These are phyloP conservation scores for Opeltia flavorubescens DNA, from an alignment of 495 filamentous ascomycete species.

Conservation along the genomic window DNA sequence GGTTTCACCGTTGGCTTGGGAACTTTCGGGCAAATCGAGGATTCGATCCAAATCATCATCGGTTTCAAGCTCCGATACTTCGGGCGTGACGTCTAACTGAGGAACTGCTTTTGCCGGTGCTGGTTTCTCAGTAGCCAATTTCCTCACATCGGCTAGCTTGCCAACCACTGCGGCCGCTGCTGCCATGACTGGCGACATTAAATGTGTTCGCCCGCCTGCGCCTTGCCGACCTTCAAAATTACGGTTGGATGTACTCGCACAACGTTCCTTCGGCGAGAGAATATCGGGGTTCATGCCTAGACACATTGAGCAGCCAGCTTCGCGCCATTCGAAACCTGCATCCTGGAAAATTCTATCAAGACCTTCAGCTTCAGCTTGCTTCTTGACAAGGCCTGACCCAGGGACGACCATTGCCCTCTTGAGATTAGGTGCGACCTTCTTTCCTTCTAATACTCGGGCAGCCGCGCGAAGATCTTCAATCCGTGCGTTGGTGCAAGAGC, in stretches of 20 bases:
- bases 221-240: conserved; percentile 98
- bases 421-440: conserved; percentile 71
- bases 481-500: conserved; percentile 92
- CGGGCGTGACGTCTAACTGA: conserved; percentile 41
- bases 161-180: conserved; percentile 81
- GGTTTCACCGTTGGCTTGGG: conserved; percentile 45
- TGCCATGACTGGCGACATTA: conserved; percentile 96
- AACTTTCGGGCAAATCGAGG: conserved; percentile 61
- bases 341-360: conserved; percentile 85
- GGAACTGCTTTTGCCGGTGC: conserved; percentile 44
- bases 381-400: conserved; percentile 87
- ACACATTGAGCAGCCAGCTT: conserved; percentile 98
- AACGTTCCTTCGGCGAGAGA: conserved; percentile 82
- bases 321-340: conserved; percentile 93
- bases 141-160: conserved; percentile 82
- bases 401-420: conserved; percentile 94
- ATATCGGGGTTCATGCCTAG: conserved; percentile 99
- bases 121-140: conserved; percentile 46
- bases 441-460: conserved; percentile 70
- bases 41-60: conserved; percentile 69
- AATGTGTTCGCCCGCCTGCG: conserved; percentile 80
- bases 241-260: conserved; percentile 88
- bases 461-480: conserved; percentile 93
- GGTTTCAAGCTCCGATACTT: conserved; percentile 56
- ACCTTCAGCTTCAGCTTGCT: conserved; percentile 80